Conservation (phyloP, 2,329 filamentous ascomycete genomes). For the Epichloe aotearoae region DNA sequence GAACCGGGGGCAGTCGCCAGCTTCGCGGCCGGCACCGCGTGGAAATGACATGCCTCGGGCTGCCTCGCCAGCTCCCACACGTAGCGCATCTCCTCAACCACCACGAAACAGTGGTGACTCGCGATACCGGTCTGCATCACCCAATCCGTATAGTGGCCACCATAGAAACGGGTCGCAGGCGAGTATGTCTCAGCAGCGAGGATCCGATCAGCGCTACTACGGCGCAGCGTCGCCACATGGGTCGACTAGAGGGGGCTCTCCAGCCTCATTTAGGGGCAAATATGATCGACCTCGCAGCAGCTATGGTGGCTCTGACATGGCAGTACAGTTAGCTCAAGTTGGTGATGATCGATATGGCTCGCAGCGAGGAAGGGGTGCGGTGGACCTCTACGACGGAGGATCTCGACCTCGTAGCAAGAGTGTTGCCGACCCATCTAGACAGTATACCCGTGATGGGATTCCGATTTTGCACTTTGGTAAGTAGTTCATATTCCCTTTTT, state of each 20-base stretch:
- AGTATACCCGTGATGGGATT: slow-evolving; percentile 74
- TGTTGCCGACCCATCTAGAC: slow-evolving; percentile 66
- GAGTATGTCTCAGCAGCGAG: slow-evolving; percentile 28
- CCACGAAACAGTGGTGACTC: slow-evolving; percentile 39
- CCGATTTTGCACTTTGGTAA: slow-evolving; percentile 89
- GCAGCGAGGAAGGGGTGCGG: slow-evolving; percentile 36
- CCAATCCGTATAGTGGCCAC: slow-evolving; percentile 46
- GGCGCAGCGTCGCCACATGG: slow-evolving; percentile 38
- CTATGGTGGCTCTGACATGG: slow-evolving; percentile 43
- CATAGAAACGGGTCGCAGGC: slow-evolving; percentile 24
- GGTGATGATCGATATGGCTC: slow-evolving; percentile 47
- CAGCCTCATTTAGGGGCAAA: slow-evolving; percentile 30
- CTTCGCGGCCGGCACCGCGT: slow-evolving; percentile 45
- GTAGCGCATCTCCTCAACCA: slow-evolving; percentile 51
- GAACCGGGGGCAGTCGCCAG: slow-evolving; percentile 21
- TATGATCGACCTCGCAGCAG: slow-evolving; percentile 38
- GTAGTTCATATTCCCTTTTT: slow-evolving; percentile 25
- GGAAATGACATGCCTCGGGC: slow-evolving; percentile 45
- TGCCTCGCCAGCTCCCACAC: slow-evolving; percentile 55
- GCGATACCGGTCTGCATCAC: slow-evolving; percentile 40
- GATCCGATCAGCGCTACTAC: slow-evolving; percentile 37
- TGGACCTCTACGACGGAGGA: slow-evolving; percentile 43
- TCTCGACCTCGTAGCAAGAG: slow-evolving; percentile 62
- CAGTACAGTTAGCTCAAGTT: slow-evolving; percentile 50
- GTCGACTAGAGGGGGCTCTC: slow-evolving; percentile 32